A percentile compares a stretch with the other conserved stretches of the same genome.
phyloP scores from a whole-genome alignment of 768 basidiomycete genomes.

The Collybia nuda region DNA sequence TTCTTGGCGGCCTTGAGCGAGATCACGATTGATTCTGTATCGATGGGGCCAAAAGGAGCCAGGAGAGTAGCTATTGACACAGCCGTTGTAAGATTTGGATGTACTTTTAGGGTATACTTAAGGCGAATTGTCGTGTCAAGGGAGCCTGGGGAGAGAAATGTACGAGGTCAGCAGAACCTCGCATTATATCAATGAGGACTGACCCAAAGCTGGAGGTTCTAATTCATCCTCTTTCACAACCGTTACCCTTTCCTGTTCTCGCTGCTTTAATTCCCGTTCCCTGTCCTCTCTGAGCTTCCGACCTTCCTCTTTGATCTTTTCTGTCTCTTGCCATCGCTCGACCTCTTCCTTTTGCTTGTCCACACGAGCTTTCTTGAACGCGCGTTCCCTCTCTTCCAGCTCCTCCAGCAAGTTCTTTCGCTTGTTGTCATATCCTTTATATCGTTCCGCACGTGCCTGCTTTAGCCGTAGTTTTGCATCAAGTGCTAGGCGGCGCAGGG shows the following conservation, averaged over 20 bases:
- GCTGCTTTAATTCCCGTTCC: conserved; percentile 49
- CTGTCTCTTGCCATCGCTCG: conserved; percentile 58
- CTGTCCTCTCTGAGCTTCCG: conserved; percentile 65
- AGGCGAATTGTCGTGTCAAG: conserved; percentile 77
- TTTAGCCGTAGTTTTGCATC: conserved; percentile 78
- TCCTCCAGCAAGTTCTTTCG: conserved; percentile 75
- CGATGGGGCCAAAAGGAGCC: conserved; percentile 59
- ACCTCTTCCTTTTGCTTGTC: conserved; percentile 63
- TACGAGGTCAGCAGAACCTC: conserved; percentile 6
- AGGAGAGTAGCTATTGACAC: conserved; percentile 51
- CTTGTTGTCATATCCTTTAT: conserved; percentile 67
- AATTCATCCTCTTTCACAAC: conserved; percentile 35
- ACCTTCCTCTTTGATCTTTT: conserved; percentile 76
- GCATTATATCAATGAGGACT: conserved; percentile 11
- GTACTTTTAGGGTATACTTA: conserved; percentile 61
- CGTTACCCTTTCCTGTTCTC: conserved; percentile 39
- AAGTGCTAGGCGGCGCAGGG: conserved; percentile 72
- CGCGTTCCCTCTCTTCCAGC: conserved; percentile 75
- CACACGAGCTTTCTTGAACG: conserved; percentile 67
- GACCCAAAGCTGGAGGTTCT: conserved; percentile 62
- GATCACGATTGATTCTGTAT: conserved; percentile 65
- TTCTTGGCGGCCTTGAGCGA: conserved; percentile 65
- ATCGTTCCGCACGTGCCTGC: conserved; percentile 69
- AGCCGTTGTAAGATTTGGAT: conserved; percentile 55
- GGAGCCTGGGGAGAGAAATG: conserved; percentile 36